Base-by-base conservation (phyloP, 495 filamentous ascomycete species). In the Xylona heveae region DNA sequence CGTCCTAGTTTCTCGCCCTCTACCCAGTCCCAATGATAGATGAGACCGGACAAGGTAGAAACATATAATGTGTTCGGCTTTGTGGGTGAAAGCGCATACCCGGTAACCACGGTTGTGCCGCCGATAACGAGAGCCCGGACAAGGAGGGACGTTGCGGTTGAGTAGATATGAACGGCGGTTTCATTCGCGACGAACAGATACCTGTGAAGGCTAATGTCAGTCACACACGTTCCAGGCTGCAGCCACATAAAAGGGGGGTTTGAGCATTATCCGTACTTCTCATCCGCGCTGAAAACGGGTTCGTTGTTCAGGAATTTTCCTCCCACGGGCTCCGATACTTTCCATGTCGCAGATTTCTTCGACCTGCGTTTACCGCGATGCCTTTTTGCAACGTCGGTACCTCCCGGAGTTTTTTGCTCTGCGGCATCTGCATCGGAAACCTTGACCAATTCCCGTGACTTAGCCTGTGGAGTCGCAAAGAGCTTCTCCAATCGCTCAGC, bases 21-120 rank as follows among this genome's bases (percentile, higher is more conserved):
- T 6, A 59, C 61, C 82, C 81, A 93, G 43, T 91, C 61, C 64
- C 83, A 79, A 21, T 66, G 49, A 50, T 66, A 74, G 13, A 92
- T 55, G 16, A 47, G 52, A 0, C 76, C 79, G 36, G 58, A 53
- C 10, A 61, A 66, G 24, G 69, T 77, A 14, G 73, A 71, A 12
- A 88, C 64, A 59, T 75, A 82, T 20, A 91, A 37, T 19, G 64
- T 48, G 30, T 74, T 64, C 0, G 59, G 38, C 7, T 70, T 55
- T 15, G 47, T 45, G 6, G 63, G 59, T 12, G 76, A 84, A 5
- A 83, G 36, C 12, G 53, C 52, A 31, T 65, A 72, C 12, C 70
- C 60, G 18, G 58, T 44, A 3, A 74, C 46, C 6, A 40, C 42
- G 7, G 56, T 47, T 5, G 40, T 42, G 13, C 45, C 32, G 14